Conservation (phyloP, 306 rosid genomes). For the Fragaria iinumae region DNA sequence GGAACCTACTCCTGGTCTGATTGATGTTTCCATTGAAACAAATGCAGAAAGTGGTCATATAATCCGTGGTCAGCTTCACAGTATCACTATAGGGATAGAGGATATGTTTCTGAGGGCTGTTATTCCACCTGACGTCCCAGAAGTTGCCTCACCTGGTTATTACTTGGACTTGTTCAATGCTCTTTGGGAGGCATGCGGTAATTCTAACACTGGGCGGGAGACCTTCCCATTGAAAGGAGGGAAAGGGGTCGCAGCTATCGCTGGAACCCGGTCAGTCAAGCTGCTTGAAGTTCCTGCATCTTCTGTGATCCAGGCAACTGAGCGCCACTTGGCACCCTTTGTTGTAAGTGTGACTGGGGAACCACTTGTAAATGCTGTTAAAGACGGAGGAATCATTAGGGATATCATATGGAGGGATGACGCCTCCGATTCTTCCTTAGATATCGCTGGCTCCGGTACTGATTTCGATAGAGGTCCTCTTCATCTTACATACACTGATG, state of each 20-base stretch:
- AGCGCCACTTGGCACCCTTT: slow-evolving; percentile 66
- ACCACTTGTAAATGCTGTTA: slow-evolving; percentile 57
- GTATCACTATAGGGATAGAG: slow-evolving; percentile 80
- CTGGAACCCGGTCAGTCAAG: slow-evolving; percentile 89
- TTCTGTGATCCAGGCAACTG: slow-evolving; percentile 69
- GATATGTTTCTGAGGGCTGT: slow-evolving; percentile 89
- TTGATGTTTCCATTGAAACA: slow-evolving; percentile 78
- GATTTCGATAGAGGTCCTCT: slow-evolving; percentile 57
- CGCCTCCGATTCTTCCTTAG: slow-evolving; percentile 40
- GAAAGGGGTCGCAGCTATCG: slow-evolving; percentile 80
- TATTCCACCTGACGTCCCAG: slow-evolving; percentile 56
- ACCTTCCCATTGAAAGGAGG: slow-evolving; percentile 80
- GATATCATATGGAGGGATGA: slow-evolving; percentile 60
- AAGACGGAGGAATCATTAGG: slow-evolving; percentile 66
- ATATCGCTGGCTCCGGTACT: slow-evolving; percentile 30
- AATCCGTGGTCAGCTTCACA: slow-evolving; percentile 76
- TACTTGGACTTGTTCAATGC: slow-evolving; percentile 68
- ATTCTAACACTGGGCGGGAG: slow-evolving; percentile 76
- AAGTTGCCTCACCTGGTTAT: slow-evolving; percentile 50
- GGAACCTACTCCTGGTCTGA: slow-evolving; percentile 88
- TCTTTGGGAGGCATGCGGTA: slow-evolving; percentile 94
- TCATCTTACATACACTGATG: slow-evolving; percentile 64
- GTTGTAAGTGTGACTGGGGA: slow-evolving; percentile 80
- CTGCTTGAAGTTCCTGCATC: slow-evolving; percentile 69
- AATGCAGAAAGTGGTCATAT: slow-evolving; percentile 80